A percentile compares a stretch with the other conserved stretches of the same genome.
These are phyloP conservation scores for Exobasidium rhododendri DNA, from an alignment of 1,284 basidiomycete genomes.

Conservation along the genomic window DNA sequence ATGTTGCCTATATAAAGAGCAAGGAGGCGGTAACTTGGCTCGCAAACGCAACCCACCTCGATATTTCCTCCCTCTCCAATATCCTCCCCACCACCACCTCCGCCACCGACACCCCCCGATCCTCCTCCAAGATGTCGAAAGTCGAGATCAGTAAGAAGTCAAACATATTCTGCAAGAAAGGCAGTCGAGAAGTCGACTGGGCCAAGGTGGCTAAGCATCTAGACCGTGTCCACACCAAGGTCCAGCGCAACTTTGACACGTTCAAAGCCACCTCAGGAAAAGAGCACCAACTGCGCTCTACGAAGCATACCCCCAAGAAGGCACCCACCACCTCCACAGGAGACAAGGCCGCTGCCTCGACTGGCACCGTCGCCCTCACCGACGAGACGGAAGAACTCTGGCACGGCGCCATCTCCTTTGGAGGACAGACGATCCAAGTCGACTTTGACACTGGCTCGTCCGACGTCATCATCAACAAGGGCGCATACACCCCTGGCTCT, in stretches of 20 bases:
- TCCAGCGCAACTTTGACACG: constrained; percentile 23
- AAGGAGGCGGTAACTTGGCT: not conserved
- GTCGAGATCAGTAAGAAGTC: constrained; percentile 32
- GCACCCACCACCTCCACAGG: not conserved
- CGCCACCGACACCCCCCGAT: not conserved
- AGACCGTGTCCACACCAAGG: constrained; percentile 30
- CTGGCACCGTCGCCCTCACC: constrained; percentile 35
- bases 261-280: constrained; percentile 38
- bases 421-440: constrained; percentile 37
- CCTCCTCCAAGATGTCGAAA: constrained; percentile 16
- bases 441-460: constrained; percentile 51
- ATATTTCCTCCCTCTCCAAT: not conserved
- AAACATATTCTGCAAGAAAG: constrained; percentile 21
- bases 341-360: not conserved
- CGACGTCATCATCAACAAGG: constrained; percentile 48
- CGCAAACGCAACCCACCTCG: not conserved
- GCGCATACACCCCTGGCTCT: constrained; percentile 33
- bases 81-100: not conserved
- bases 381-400: constrained; percentile 38
- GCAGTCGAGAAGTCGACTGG: constrained; percentile 32
- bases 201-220: constrained; percentile 35
- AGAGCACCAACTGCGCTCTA: constrained; percentile 18
- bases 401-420: constrained; percentile 44
- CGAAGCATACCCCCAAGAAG: not conserved
- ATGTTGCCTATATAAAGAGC: not conserved